phyloP scores from a whole-genome alignment of 2,329 filamentous ascomycete species.

The Talaromyces rugulosus region DNA sequence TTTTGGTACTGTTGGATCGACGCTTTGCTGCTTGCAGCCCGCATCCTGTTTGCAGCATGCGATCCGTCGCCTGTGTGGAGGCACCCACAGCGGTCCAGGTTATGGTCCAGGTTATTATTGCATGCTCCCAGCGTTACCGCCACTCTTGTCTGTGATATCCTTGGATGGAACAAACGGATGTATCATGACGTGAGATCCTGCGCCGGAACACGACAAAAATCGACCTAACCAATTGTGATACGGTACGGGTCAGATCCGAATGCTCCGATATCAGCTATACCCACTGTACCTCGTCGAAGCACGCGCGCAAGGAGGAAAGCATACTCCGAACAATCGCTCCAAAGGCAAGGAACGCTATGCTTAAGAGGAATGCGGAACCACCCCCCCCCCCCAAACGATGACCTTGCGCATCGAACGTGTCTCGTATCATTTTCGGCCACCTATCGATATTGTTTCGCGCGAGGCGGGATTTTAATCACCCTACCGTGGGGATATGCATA shows the following conservation, averaged over 20 bases:
- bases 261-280: background rate
- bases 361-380: background rate
- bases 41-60: conserved; percentile 7
- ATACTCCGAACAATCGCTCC: background rate
- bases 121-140: background rate
- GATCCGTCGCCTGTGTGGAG: background rate
- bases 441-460: background rate
- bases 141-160: background rate
- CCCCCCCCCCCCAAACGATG: background rate
- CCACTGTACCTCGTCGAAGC: background rate
- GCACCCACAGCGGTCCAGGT: background rate
- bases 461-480: background rate
- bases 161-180: background rate
- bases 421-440: background rate
- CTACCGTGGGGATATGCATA: background rate
- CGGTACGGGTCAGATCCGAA: background rate
- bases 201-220: background rate
- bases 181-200: background rate
- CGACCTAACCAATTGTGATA: background rate
- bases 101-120: background rate
- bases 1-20: conserved; percentile 4
- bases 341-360: background rate
- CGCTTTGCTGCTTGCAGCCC: background rate
- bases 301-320: background rate
- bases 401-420: background rate